Conservation (phyloP, 352 stramenopile species). For the Pythium myriotylum region DNA sequence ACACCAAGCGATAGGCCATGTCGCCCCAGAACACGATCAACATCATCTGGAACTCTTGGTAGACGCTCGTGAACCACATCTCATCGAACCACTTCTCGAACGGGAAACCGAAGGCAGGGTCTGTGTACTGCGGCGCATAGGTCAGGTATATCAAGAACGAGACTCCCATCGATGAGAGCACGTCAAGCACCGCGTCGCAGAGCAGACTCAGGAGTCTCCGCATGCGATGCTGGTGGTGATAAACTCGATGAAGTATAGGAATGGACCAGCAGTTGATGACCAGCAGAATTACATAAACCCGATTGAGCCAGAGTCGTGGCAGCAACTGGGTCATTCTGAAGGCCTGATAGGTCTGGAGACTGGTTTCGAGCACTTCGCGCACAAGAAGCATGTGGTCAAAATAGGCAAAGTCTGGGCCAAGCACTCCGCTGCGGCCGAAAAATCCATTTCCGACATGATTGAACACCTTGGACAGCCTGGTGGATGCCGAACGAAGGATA, state of each 20-base stretch:
- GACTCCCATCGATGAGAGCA: no score
- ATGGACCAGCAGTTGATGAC: no score
- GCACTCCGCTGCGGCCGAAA: conserved; percentile 4
- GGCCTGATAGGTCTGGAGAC: conserved; percentile 4
- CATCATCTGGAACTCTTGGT: conserved; percentile 21
- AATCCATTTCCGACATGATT: background rate
- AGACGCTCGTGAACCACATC: background rate
- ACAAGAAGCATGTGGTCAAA: background rate
- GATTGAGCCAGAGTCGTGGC: conserved; percentile 17
- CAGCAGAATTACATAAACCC: no score
- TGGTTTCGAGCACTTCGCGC: no score
- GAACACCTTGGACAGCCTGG: no score
- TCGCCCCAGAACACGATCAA: conserved; percentile 9
- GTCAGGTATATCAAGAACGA: no score
- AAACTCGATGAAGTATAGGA: no score
- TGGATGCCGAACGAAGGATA: no score
- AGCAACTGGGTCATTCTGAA: conserved; percentile 4
- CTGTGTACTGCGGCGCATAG: conserved; percentile 8
- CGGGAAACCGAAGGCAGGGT: conserved; percentile 3
- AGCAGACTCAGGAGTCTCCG: no score
- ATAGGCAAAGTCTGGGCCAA: background rate
- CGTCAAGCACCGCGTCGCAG: no score
- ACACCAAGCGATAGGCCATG: conserved; percentile 6
- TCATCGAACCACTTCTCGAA: conserved; percentile 7
- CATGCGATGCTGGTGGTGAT: no score